These are phyloP conservation scores for Vitellaria paradoxa DNA, from an alignment of 179 eudicot genomes.

Conservation along the genomic window DNA sequence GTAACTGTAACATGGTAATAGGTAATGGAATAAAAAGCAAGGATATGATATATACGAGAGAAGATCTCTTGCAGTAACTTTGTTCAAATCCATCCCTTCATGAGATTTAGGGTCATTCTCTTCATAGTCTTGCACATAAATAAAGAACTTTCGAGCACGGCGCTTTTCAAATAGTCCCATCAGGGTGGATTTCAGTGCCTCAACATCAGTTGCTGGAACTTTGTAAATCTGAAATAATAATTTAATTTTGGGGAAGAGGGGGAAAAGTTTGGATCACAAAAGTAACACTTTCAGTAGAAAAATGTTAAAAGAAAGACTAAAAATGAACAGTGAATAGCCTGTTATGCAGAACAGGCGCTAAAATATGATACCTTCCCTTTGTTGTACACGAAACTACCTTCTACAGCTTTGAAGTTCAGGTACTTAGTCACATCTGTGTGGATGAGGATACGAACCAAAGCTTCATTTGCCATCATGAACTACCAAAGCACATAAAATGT, in stretches of 20 bases:
- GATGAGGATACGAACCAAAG: slow-evolving; percentile 69
- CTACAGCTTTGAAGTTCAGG: slow-evolving; percentile 84
- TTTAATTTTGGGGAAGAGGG: background rate
- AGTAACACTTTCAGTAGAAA: background rate
- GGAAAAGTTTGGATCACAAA: background rate
- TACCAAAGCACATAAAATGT: slow-evolving; percentile 17
- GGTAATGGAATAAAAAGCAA: slow-evolving; percentile 1
- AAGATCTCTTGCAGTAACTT: slow-evolving; percentile 63
- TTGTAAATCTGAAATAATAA: slow-evolving; percentile 54
- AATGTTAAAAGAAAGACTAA: slow-evolving; percentile 7
- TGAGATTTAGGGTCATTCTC: slow-evolving; percentile 79
- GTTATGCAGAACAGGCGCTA: background rate
- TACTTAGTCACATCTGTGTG: slow-evolving; percentile 84
- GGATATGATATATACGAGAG: slow-evolving; percentile 39
- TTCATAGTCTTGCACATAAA: slow-evolving; percentile 80
- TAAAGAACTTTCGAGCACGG: slow-evolving; percentile 76
- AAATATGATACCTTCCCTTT: slow-evolving; percentile 61
- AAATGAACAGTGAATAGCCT: background rate
- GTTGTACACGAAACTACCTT: slow-evolving; percentile 89
- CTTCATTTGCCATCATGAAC: slow-evolving; percentile 94
- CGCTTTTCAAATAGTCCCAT: slow-evolving; percentile 88
- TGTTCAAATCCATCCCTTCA: slow-evolving; percentile 63
- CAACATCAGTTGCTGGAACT: slow-evolving; percentile 92
- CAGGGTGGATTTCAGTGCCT: slow-evolving; percentile 73
- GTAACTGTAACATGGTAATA: background rate